Evolutionary conservation across 2,329 filamentous ascomycete genomes (phyloP).

Genomic region (Alternaria sp.): DNA sequence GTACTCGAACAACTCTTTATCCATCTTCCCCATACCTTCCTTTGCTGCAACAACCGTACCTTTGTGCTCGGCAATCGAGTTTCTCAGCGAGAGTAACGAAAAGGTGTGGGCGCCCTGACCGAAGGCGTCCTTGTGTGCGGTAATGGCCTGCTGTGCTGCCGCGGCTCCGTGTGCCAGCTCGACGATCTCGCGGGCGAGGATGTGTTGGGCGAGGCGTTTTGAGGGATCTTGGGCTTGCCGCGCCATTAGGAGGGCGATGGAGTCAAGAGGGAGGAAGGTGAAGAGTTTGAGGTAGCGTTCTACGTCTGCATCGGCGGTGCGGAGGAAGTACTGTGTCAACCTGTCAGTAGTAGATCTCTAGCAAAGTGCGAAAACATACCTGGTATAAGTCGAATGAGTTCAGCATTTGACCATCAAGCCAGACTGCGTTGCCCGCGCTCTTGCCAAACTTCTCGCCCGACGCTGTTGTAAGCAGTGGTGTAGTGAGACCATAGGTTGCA

Average conservation of each 20-base stretch:
- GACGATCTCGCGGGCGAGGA: conserved; percentile 82
- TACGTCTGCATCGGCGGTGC: conserved; percentile 81
- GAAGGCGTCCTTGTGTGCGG: conserved; percentile 61
- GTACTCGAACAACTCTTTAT: conserved; percentile 29
- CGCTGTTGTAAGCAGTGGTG: conserved; percentile 85
- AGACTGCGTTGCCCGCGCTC: conserved; percentile 90
- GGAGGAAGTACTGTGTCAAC: conserved; percentile 75
- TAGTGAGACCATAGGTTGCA: conserved; percentile 83
- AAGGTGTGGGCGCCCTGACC: conserved; percentile 42
- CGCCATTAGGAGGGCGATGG: conserved; percentile 74
- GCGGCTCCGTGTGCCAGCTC: conserved; percentile 77
- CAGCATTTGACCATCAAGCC: conserved; percentile 86
- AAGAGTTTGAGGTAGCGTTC: conserved; percentile 85
- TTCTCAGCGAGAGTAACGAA: conserved; percentile 36
- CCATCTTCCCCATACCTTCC: conserved; percentile 17
- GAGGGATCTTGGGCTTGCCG: conserved; percentile 73
- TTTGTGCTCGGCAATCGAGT: conserved; percentile 19
- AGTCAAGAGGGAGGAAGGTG: conserved; percentile 79
- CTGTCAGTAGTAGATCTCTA: neutral
- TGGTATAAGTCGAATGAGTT: conserved; percentile 85
- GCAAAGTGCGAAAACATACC: conserved; percentile 48
- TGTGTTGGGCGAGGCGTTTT: conserved; percentile 81
- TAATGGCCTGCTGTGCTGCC: conserved; percentile 69
- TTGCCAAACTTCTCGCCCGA: conserved; percentile 94
- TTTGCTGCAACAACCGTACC: neutral